Evolutionary conservation across 331 rosid species (phyloP).

Genomic region (Quercus tomentella): DNA sequence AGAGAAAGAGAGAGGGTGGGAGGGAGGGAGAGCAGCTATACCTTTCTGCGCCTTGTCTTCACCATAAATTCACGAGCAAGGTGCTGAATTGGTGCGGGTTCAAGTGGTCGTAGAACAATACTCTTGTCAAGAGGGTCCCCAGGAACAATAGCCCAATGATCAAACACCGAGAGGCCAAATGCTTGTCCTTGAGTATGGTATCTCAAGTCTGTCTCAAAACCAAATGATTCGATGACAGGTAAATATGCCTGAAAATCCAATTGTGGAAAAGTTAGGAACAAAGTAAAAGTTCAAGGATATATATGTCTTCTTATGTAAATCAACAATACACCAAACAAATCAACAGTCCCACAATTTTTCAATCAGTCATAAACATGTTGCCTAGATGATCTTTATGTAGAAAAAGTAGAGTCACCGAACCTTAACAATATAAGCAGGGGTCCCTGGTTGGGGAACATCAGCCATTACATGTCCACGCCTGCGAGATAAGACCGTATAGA

Average conservation of each 20-base stretch:
- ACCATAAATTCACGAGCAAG: slow-evolving; percentile 99
- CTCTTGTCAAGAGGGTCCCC: slow-evolving; percentile 97
- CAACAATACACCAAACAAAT: neutral
- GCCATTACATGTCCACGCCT: slow-evolving; percentile 99
- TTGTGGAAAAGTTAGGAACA: slow-evolving; percentile 8
- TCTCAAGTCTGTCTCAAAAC: slow-evolving; percentile 94
- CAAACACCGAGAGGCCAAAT: slow-evolving; percentile 73
- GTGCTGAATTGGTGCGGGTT: slow-evolving; percentile 96
- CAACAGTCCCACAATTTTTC: neutral
- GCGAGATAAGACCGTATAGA: slow-evolving; percentile 88
- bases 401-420: slow-evolving; percentile 35
- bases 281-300: neutral
- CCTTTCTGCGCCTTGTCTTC: slow-evolving; percentile 98
- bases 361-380: neutral
- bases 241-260: slow-evolving; percentile 70
- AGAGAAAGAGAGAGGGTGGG: neutral
- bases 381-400: neutral
- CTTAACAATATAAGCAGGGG: slow-evolving; percentile 90
- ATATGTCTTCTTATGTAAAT: neutral
- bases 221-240: slow-evolving; percentile 93
- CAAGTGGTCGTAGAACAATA: slow-evolving; percentile 93
- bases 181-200: slow-evolving; percentile 99
- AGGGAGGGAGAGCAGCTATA: slow-evolving; percentile 15
- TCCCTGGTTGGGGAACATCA: slow-evolving; percentile 98
- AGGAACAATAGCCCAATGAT: slow-evolving; percentile 99